Percentiles rank a stretch among this genome's conserved stretches.
Conservation (phyloP, 495 filamentous ascomycete genomes). For the Umbilicaria muhlenbergii region DNA sequence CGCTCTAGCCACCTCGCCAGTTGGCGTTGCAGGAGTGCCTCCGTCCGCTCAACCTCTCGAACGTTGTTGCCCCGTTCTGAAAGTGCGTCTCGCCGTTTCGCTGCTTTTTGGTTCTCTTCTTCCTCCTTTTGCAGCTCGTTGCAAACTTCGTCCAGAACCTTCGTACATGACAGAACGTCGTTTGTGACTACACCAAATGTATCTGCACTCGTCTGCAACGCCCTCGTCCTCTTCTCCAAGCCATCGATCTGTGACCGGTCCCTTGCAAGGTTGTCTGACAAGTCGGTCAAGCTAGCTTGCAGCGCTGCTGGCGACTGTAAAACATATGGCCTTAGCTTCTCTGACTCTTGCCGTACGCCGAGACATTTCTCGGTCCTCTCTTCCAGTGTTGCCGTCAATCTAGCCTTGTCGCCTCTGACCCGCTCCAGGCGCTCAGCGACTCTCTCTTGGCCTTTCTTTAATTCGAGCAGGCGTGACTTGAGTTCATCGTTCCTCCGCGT, state of each 20-base stretch:
- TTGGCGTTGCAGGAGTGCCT: conserved; percentile 70
- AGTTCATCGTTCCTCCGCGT: conserved; percentile 71
- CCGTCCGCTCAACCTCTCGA: conserved; percentile 75
- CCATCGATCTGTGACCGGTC: conserved; percentile 76
- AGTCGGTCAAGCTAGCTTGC: conserved; percentile 64
- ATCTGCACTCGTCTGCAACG: conserved; percentile 82
- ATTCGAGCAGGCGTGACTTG: conserved; percentile 57
- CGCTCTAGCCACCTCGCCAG: conserved; percentile 68
- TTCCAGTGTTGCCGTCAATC: conserved; percentile 56
- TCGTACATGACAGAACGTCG: conserved; percentile 73
- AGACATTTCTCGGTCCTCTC: conserved; percentile 56
- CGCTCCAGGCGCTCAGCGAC: conserved; percentile 65
- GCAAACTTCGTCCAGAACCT: conserved; percentile 75
- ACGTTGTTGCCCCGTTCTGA: conserved; percentile 77
- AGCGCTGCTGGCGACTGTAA: conserved; percentile 71
- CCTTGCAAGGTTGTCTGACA: conserved; percentile 54
- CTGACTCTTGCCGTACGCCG: conserved; percentile 53
- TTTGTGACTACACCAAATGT: conserved; percentile 69
- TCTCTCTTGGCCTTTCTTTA: conserved; percentile 61
- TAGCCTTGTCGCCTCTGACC: conserved; percentile 53
- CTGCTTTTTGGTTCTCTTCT: conserved; percentile 64
- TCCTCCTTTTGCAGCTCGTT: conserved; percentile 77
- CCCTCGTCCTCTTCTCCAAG: conserved; percentile 70
- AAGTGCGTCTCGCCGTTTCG: conserved; percentile 69
- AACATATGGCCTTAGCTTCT: conserved; percentile 82